A percentile compares a stretch with the other conserved stretches of the same genome.
phyloP scores from a whole-genome alignment of 2,329 filamentous ascomycete species.

The Cercospora janseana region DNA sequence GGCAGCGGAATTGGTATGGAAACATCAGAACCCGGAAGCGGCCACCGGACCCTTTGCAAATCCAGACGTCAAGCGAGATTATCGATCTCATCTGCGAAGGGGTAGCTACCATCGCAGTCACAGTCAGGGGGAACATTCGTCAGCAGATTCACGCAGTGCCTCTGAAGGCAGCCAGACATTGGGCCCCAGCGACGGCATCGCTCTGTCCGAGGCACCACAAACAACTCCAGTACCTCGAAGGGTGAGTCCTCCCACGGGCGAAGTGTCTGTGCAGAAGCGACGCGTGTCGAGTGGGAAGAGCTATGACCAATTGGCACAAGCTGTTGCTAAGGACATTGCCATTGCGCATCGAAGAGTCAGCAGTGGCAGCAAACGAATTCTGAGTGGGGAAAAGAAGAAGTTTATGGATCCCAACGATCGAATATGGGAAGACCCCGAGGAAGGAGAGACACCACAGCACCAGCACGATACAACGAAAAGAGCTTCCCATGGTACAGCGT shows the following conservation, averaged over 20 bases:
- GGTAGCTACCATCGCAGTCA: slow-evolving; percentile 65
- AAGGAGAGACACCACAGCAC: slow-evolving; percentile 30
- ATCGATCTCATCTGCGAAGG: slow-evolving; percentile 66
- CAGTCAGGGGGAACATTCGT: slow-evolving; percentile 34
- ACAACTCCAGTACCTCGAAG: slow-evolving; percentile 23
- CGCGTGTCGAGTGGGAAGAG: slow-evolving; percentile 35
- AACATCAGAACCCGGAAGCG: slow-evolving; percentile 67
- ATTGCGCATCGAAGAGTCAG: slow-evolving; percentile 52
- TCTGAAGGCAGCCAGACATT: slow-evolving; percentile 24
- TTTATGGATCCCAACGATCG: slow-evolving; percentile 71
- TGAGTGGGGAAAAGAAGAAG: slow-evolving; percentile 65
- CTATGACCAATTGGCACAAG: slow-evolving; percentile 39
- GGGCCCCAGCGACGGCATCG: slow-evolving; percentile 12
- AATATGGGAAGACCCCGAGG: slow-evolving; percentile 85
- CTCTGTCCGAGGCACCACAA: slow-evolving; percentile 17
- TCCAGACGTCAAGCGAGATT: slow-evolving; percentile 44
- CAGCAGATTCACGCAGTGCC: slow-evolving; percentile 19
- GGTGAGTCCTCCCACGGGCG: slow-evolving; percentile 24
- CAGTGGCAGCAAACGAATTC: slow-evolving; percentile 63
- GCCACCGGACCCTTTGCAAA: slow-evolving; percentile 47
- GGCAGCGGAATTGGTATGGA: slow-evolving; percentile 75
- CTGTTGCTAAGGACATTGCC: slow-evolving; percentile 37
- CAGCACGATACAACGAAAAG: slow-evolving; percentile 16
- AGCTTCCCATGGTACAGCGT: slow-evolving; percentile 9
- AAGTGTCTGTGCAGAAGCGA: slow-evolving; percentile 25